Base-by-base conservation (phyloP, 1,139 yeast species). In the Ogataea hybrid region DNA sequence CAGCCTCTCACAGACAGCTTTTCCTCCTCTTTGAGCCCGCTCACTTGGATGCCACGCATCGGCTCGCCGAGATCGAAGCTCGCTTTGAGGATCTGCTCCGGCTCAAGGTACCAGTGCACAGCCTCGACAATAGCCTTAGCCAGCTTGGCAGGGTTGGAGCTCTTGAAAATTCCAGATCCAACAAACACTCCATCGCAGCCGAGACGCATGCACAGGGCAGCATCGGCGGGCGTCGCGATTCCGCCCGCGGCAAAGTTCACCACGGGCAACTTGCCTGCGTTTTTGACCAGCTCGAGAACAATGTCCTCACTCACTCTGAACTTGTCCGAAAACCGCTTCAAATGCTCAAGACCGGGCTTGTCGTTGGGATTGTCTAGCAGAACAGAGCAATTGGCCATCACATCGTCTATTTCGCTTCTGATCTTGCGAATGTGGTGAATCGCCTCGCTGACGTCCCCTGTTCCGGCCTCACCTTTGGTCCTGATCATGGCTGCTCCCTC, bases 131-230 rank as follows among this genome's bases (percentile, higher is more conserved):
- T 81, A 20, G 94, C 89, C 56, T 69, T 75, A 33, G 95, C 95
- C 57, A 86, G 73, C 62, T 77, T 75, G 58, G 75, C 87, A 3
- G 94, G 94, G 65, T 85, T 77, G 49, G 75, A 71, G 35, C 87
- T 79, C 63, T 81, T 81, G 76, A 86, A 86, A 52, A 86, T 86
- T 35, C 95, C 95, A 7, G 89, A 81, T n/a, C 95, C 95, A 31
- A 86, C 95, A 59, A 86, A 86, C 29, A 86, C 89, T 51, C 95
- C 95, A 59, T 86, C 95, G 62, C 89, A 84, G n/a, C 95, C 95
- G 56, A 85, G 71, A 65, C 85, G 90, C 95, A 86, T 85, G 65
- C 88, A 81, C 52, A 86, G 69, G 9, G 95, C 95, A 32, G 95
- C 95, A 63, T 86, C 95, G 2, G 92, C 82, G 22, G 95, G 95